Base-by-base conservation (phyloP, 192 early-diverging fungal genomes). In the Podila verticillata region DNA sequence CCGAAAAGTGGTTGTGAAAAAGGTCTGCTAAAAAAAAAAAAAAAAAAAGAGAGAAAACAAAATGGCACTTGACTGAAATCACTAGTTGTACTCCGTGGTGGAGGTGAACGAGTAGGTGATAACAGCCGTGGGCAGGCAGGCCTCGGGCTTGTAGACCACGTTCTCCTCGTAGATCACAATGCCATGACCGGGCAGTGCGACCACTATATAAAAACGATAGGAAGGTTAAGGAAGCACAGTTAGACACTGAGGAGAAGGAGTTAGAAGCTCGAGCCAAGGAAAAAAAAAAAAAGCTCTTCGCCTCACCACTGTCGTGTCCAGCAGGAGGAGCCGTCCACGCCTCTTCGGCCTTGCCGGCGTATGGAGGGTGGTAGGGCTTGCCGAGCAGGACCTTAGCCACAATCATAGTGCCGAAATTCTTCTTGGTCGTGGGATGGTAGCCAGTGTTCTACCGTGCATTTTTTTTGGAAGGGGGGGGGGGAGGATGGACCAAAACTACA, bases 251-350 rank as follows among this genome's bases (percentile, higher is more conserved):
- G n/a, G 24, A 57, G 15, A 17, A 57, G 15, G 54, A 26, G 15
- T 7, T 7, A 57, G 6, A 22, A 17, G 15, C 24, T 31, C 5
- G 8, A 10, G 57, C 29, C 3, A 26, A 24, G 0, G 9, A 10
- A 58, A 28, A 13, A 58, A 29, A 59, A 59, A 13, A 5, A 31
- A 3, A 29, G 1, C 22, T 17, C 1, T 31, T n/a, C 0, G 1
- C 4, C 26, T 29, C 48, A 64, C 62, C 62, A 29, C 62, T 64
- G 62, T 64, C 32, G 44, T 64, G 34, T 9, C 62, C 62, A 36
- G 0, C 62, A 28, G 62, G 62, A 48, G 62, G 24, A 10, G 5
- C 8, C 10, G 2, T 30, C 62, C 62, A 64, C 19, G 8, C 0
- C 24, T 64, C n/a, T 7, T 64, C 19, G 7, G n/a, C 19, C 49